These are phyloP conservation scores for Fusarium ramigenum DNA, from an alignment of 2,329 filamentous ascomycete species.

Conservation along the genomic window DNA sequence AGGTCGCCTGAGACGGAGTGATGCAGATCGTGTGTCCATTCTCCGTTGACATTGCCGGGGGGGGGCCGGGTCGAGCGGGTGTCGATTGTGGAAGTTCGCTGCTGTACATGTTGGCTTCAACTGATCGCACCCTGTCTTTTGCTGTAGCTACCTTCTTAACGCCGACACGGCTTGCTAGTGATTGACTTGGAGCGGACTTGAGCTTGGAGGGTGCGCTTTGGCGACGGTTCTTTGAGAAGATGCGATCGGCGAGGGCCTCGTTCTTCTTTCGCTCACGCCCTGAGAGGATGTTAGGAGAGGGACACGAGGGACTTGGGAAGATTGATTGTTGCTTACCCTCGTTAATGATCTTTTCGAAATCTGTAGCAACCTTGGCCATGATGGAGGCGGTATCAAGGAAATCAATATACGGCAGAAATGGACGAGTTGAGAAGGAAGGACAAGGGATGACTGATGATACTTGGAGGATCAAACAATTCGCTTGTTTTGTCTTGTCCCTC, in stretches of 20 bases:
- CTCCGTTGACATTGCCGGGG: conserved; percentile 68
- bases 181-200: conserved; percentile 59
- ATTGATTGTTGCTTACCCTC: conserved; percentile 51
- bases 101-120: conserved; percentile 22
- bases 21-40: conserved; percentile 79
- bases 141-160: conserved; percentile 70
- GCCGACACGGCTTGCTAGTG: conserved; percentile 76
- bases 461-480: neutral
- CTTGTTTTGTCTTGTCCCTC: conserved; percentile 17
- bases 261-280: conserved; percentile 77
- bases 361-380: conserved; percentile 57
- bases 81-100: conserved; percentile 39
- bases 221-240: conserved; percentile 71
- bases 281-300: conserved; percentile 40
- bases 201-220: conserved; percentile 64
- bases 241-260: conserved; percentile 75
- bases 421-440: neutral
- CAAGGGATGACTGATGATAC: neutral
- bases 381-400: conserved; percentile 7
- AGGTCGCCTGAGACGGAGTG: conserved; percentile 54
- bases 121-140: conserved; percentile 2
- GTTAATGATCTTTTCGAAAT: conserved; percentile 66
- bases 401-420: neutral
- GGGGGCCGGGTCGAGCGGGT: conserved; percentile 42
- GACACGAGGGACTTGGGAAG: neutral